Conservation (phyloP, 1,139 yeast genomes). For the Diutina scorzettiae region DNA sequence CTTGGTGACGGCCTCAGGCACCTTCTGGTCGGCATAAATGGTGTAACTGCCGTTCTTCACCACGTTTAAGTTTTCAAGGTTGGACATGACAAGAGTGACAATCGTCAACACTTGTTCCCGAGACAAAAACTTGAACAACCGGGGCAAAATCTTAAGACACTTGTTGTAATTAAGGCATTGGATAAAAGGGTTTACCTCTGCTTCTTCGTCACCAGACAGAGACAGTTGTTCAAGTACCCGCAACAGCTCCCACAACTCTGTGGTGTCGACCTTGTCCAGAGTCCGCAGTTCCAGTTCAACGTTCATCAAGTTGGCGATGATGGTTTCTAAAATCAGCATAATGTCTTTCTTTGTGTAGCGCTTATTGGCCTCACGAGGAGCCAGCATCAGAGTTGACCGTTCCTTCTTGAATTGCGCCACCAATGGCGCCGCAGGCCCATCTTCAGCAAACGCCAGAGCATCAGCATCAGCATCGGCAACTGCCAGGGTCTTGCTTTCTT, state of each 20-base stretch:
- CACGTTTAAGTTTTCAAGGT: slow-evolving; percentile 71
- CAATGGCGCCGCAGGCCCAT: slow-evolving; percentile 3
- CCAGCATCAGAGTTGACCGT: slow-evolving; percentile 16
- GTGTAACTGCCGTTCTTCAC: slow-evolving; percentile 71
- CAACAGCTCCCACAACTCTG: slow-evolving; percentile 66
- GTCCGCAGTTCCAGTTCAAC: slow-evolving; percentile 79
- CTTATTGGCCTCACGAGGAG: slow-evolving; percentile 19
- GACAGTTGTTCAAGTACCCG: slow-evolving; percentile 47
- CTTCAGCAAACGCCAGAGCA: slow-evolving; percentile 8
- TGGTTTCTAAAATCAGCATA: slow-evolving; percentile 56
- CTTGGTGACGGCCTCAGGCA: slow-evolving; percentile 46
- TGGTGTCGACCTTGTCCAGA: slow-evolving; percentile 39
- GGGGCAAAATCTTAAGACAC: slow-evolving; percentile 79
- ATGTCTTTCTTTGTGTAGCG: slow-evolving; percentile 32
- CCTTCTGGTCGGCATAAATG: slow-evolving; percentile 38
- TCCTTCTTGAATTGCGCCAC: slow-evolving; percentile 11
- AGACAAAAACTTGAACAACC: slow-evolving; percentile 74
- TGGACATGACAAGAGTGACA: slow-evolving; percentile 69
- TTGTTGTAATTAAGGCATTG: slow-evolving; percentile 78
- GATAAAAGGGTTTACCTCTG: slow-evolving; percentile 60
- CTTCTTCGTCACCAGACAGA: slow-evolving; percentile 30
- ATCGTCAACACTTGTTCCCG: slow-evolving; percentile 72
- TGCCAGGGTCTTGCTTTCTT: slow-evolving; percentile 18
- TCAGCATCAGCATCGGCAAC: slow-evolving; percentile 13
- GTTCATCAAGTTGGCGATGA: slow-evolving; percentile 66